Evolutionary conservation across 202 grass and related monocot genomes (phyloP), one percentile per base, ranked within the genome.

Genomic region (Cymbopogon flexuosus): DNA sequence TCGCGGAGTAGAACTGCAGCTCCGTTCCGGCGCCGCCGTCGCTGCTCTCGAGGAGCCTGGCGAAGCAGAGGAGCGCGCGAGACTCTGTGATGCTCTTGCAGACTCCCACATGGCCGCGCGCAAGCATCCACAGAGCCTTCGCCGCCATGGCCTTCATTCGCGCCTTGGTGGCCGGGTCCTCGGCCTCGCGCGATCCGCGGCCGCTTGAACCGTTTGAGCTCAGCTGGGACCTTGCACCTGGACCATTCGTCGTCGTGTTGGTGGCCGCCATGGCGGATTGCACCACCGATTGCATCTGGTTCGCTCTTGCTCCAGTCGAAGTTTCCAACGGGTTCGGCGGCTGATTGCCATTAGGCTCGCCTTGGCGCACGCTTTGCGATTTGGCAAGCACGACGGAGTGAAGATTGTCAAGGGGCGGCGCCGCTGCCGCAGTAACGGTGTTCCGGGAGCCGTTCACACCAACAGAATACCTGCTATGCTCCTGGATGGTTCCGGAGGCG

Each of bases 121-220:
- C 88, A n/a, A 97, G 83, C 49, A 73, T 81, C 86, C 88, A 97
- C 13, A 97, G 80, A 14, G 90, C 93, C 64, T 91, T 85, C 33
- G 93, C 90, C 34, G 90, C 93, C 93, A 87, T 97, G 72, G 90
- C 86, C 87, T 97, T 93, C 84, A 97, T 81, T n/a, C 41, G 39
- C 5, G 81, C 81, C 77, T 91, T 97, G 36, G 81, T 87, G 42
- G 82, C 86, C 14, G 84, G 85, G 77, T 91, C 90, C 64, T 91
- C 93, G 33, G 78, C 58, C 51, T 85, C 70, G 57, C 89, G 92
- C 7, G 75, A 70, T 54, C 92, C 86, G 18, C 81, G 86, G 19
- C 74, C 79, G 42, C 83, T 89, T 2, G 76, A 72, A 29, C 88
- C 89, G 81, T 77, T 66, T 0, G 84, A 72, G 7, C 54, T 72